Percentiles rank a stretch among this genome's conserved stretches.
Conservation (phyloP, 2,329 filamentous ascomycete species). For the Aureobasidium sp. region DNA sequence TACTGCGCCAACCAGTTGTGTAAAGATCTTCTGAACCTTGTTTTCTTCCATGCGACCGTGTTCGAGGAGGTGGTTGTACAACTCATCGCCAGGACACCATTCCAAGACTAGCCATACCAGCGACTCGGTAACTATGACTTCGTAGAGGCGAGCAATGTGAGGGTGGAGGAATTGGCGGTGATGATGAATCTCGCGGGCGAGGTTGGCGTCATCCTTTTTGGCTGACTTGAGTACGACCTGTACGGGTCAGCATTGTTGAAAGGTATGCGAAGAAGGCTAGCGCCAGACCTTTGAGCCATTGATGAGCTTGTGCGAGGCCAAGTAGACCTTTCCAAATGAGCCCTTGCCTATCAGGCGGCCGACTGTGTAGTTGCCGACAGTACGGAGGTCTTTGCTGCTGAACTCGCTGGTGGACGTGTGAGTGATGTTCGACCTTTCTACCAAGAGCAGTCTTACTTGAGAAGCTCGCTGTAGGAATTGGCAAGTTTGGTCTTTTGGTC, state of each 20-base stretch:
- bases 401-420: slow-evolving; percentile 62
- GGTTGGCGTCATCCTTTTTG: slow-evolving; percentile 89
- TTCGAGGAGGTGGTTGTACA: slow-evolving; percentile 90
- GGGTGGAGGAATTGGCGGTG: slow-evolving; percentile 97
- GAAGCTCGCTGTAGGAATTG: slow-evolving; percentile 89
- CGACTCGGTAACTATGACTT: slow-evolving; percentile 93
- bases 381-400: slow-evolving; percentile 78
- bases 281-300: slow-evolving; percentile 81
- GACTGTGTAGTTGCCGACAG: slow-evolving; percentile 89
- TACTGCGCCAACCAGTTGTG: slow-evolving; percentile 90
- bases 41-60: slow-evolving; percentile 74
- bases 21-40: slow-evolving; percentile 92
- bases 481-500: slow-evolving; percentile 56
- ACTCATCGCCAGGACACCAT: slow-evolving; percentile 91
- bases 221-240: slow-evolving; percentile 98
- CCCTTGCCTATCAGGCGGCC: slow-evolving; percentile 92
- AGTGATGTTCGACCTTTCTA: not conserved
- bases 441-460: slow-evolving; percentile 59
- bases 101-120: slow-evolving; percentile 95
- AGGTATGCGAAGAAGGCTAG: no score
- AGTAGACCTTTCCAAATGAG: slow-evolving; percentile 96
- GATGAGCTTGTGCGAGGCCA: slow-evolving; percentile 92
- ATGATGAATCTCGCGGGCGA: slow-evolving; percentile 95
- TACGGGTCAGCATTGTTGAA: not conserved
- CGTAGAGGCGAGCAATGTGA: slow-evolving; percentile 92